These are phyloP conservation scores for Globisporangium cederbergense DNA, from an alignment of 352 stramenopile species.

Conservation along the genomic window DNA sequence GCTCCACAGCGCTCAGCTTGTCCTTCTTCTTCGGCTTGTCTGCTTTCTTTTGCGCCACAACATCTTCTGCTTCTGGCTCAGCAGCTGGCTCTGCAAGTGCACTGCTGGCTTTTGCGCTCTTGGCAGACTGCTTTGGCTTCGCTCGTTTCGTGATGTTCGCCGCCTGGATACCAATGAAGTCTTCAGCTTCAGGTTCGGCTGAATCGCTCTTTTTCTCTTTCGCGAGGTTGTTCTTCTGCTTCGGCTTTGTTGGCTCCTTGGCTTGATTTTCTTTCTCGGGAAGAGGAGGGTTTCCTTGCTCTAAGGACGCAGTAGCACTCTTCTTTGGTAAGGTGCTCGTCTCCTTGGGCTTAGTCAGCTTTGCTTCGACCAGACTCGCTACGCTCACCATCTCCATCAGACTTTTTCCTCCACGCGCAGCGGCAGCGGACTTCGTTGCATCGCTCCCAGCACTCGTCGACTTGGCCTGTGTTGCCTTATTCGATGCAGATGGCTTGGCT, in stretches of 20 bases:
- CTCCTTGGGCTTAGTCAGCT: slow-evolving; percentile 12
- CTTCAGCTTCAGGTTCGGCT: slow-evolving; percentile 13
- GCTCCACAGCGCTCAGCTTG: slow-evolving; percentile 37
- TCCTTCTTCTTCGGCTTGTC: slow-evolving; percentile 19
- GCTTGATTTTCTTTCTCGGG: neutral
- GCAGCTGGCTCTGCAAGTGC: too few relatives aligned
- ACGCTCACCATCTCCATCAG: slow-evolving; percentile 19
- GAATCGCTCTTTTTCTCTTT: neutral
- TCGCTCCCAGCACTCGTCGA: neutral
- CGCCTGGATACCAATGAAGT: slow-evolving; percentile 9
- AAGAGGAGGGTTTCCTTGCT: neutral
- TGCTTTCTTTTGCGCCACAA: slow-evolving; percentile 1
- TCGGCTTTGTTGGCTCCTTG: neutral
- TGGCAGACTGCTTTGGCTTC: slow-evolving; percentile 9
- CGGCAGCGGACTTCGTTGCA: neutral
- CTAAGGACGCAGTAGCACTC: neutral
- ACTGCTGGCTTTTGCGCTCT: neutral
- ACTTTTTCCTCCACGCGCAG: slow-evolving; percentile 10
- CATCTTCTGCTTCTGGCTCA: slow-evolving; percentile 13
- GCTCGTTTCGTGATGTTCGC: slow-evolving; percentile 19
- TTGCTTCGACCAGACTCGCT: slow-evolving; percentile 10
- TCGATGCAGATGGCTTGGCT: neutral
- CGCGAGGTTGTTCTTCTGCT: neutral
- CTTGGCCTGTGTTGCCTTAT: neutral
- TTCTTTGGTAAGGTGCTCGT: slow-evolving; percentile 2